Base-by-base conservation (phyloP, 768 basidiomycete genomes). In the Podaxis pistillaris region DNA sequence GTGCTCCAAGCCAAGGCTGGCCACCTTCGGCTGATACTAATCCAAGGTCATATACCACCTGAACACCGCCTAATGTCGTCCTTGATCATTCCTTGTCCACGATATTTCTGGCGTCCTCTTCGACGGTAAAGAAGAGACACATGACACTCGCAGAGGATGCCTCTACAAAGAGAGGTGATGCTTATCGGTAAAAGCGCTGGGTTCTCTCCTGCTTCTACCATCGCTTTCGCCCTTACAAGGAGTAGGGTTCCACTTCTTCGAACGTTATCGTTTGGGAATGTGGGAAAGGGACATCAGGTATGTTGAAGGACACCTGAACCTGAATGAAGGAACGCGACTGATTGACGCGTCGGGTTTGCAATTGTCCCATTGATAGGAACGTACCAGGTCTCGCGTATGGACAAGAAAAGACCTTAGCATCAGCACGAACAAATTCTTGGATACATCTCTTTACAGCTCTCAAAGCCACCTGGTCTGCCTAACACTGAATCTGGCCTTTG, bases 21-120 rank as follows among this genome's bases (percentile, higher is more conserved):
- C 28, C 55, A 56, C 11, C 44, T 28, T 56, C 55, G 38, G 60
- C 44, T 30, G 60, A 62, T 26, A 62, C 49, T 8, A 55, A 55
- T 19, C 28, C 60, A 17, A 55, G 24, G 54, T 62, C 19, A 62
- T 55, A 26, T 22, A 40, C 17, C 60, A 22, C 13, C 33, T 62
- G 41, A 62, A 62, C 13, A 12, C 1, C 13, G 53, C 55, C 28
- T 53, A 52, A 11, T 41, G 46, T 11, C 46, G 60, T 15, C 41
- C 60, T 11, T 36, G 52, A 13, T 53, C 60, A 30, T 62, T 55
- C 38, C 60, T 55, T 62, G 60, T 56, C n/a, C 60, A 28, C 53
- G 49, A 56, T 11, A 26, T 62, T n/a, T 62, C 60, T 24, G 60
- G 60, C 7, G 22, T 56, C 36, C 60, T 62, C 17, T 62, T 53